phyloP scores from a whole-genome alignment of 1,139 yeast genomes.

The Lipomyces yarrowii region DNA sequence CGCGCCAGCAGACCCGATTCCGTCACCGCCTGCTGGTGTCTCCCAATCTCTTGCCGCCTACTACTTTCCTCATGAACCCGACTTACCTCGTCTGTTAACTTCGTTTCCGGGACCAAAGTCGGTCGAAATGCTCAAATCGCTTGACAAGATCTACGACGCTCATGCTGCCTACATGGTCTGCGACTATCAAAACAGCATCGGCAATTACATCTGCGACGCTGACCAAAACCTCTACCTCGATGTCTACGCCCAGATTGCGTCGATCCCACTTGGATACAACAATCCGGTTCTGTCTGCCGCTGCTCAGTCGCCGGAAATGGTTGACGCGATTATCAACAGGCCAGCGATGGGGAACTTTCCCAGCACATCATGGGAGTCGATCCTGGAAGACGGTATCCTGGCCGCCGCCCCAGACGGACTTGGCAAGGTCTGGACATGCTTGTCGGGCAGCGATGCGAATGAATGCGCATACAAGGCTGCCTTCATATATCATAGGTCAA shows the following conservation, averaged over 20 bases:
- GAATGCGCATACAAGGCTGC: constrained; percentile 86
- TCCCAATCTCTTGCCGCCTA: constrained; percentile 7
- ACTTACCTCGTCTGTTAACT: constrained; percentile 57
- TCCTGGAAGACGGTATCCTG: constrained; percentile 57
- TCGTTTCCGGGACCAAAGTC: constrained; percentile 68
- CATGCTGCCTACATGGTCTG: constrained; percentile 69
- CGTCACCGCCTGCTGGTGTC: not conserved
- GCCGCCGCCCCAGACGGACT: constrained; percentile 74
- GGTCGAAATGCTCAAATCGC: constrained; percentile 49
- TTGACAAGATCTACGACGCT: constrained; percentile 62
- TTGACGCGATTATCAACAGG: constrained; percentile 69
- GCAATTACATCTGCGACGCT: constrained; percentile 71
- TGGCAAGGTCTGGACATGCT: constrained; percentile 68
- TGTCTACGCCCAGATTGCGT: constrained; percentile 76
- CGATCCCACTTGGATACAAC: constrained; percentile 78
- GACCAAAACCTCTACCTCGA: constrained; percentile 72
- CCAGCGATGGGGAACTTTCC: constrained; percentile 82
- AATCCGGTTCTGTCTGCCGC: constrained; percentile 66
- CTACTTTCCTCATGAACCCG: constrained; percentile 63
- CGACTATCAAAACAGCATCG: constrained; percentile 67
- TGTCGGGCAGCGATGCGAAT: constrained; percentile 83
- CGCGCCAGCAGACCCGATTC: not conserved
- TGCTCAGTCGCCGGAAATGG: constrained; percentile 66
- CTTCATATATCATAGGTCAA: constrained; percentile 70
- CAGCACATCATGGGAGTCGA: constrained; percentile 59